Conservation (phyloP, 257 asterid species). For the Solanum lycopersicoides region DNA sequence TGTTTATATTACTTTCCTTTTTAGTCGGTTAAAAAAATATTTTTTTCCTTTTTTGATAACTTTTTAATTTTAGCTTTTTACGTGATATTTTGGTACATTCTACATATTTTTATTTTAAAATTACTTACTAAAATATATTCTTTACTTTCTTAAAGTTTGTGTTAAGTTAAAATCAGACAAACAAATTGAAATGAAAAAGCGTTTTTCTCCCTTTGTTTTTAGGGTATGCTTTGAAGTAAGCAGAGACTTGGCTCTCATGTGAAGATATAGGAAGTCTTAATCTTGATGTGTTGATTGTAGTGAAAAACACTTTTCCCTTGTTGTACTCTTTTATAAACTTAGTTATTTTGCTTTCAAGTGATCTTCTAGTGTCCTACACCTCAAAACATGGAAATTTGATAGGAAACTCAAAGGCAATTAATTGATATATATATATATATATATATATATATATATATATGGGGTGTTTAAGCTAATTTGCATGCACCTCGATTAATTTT, state of each 20-base stretch:
- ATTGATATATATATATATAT: too few relatives aligned
- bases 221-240: conserved; percentile 18
- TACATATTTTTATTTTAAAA: too few relatives aligned
- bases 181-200: too few relatives aligned
- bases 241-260: conserved; percentile 20
- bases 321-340: not conserved
- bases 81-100: not conserved
- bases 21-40: fast-evolving
- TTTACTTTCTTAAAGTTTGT: too few relatives aligned
- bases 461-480: not conserved
- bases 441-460: too few relatives aligned
- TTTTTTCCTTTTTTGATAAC: too few relatives aligned
- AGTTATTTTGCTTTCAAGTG: not conserved
- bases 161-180: too few relatives aligned
- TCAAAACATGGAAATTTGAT: not conserved
- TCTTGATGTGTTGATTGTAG: conserved; percentile 22
- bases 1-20: too few relatives aligned
- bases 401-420: not conserved
- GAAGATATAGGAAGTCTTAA: conserved; percentile 16
- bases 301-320: conserved; percentile 24
- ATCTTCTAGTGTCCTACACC: not conserved
- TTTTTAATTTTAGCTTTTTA: too few relatives aligned
- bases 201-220: not conserved
- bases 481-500: not conserved
- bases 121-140: too few relatives aligned